Evolutionary conservation across 2,329 filamentous ascomycete species (phyloP), one percentile per base, ranked within the genome.

Genomic region (Malbranchea cinnamomea): DNA sequence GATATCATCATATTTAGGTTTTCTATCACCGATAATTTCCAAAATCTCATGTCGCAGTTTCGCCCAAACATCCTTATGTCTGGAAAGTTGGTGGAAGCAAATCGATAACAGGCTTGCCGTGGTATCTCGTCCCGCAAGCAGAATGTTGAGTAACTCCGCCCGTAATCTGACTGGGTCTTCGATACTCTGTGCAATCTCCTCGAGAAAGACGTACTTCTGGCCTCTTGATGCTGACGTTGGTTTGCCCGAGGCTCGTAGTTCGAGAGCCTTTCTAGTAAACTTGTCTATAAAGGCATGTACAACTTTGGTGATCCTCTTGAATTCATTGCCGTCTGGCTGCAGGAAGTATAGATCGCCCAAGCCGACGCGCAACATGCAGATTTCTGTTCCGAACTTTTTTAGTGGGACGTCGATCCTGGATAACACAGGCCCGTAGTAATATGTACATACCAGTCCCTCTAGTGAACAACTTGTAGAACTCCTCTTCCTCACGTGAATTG

Each of bases 111-210:
- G 41, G 4, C 54, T 53, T 9, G 59, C 65, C 1, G 65, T 70
- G 1, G 66, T 69, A 39, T 70, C 67, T n/a, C 65, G 57, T 11
- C 65, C 64, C 2, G 65, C 65, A 8, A 67, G 52, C 6, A 68
- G 53, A 34, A 68, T 59, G 38, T 64, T 64, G 23, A 68, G 49
- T 5, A 65, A 46, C 35, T 68, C 61, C 11, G 53, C 56, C 37
- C 64, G 57, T 14, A 68, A 54, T 24, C 56, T 52, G 31, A 60
- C 47, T 4, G 53, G 59, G 28, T 68, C 63, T 8, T 52, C 46
- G 1, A 62, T 67, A 8, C 54, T 48, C n/a, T 52, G 41, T 10
- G 56, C 56, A 1, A 68, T 49, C 23, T 60, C 62, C 22, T 66
- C 49, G 13, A 67, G 54, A 50, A 67, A 67, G 23, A 66, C 45